Conservation (phyloP, 495 filamentous ascomycete species). For the Penicillium ochrochloron region DNA sequence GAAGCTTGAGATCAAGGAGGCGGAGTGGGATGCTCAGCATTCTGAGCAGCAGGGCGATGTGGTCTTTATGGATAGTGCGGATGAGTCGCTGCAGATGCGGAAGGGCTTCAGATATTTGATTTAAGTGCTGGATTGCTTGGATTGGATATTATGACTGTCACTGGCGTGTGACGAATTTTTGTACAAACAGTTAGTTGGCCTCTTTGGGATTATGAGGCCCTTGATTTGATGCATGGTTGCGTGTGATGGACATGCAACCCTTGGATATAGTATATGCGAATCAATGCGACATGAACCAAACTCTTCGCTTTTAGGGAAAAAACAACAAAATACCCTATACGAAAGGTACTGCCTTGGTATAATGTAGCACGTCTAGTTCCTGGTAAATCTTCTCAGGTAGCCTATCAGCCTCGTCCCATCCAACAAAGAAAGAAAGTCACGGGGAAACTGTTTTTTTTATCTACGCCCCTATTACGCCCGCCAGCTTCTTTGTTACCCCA, state of each 20-base stretch:
- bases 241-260: not conserved
- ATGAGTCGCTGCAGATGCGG: conserved; percentile 37
- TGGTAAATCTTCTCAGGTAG: not conserved
- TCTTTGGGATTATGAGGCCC: not conserved
- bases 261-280: conserved; percentile 8
- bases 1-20: conserved; percentile 60
- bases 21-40: conserved; percentile 27
- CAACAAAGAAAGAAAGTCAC: no score
- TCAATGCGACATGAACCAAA: not conserved
- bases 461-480: no score
- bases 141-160: conserved; percentile 1
- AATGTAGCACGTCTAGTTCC: not conserved
- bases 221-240: not conserved
- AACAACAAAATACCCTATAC: not conserved
- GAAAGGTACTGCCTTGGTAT: not conserved
- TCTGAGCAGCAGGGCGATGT: conserved; percentile 18
- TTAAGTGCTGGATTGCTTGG: conserved; percentile 22
- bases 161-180: not conserved
- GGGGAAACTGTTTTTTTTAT: no score
- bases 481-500: no score
- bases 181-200: not conserved
- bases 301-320: not conserved
- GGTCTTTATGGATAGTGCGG: conserved; percentile 26
- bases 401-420: not conserved
- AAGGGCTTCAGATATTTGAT: conserved; percentile 44